phyloP scores from a whole-genome alignment of 2,329 filamentous ascomycete genomes.

The Talaromyces sp. region DNA sequence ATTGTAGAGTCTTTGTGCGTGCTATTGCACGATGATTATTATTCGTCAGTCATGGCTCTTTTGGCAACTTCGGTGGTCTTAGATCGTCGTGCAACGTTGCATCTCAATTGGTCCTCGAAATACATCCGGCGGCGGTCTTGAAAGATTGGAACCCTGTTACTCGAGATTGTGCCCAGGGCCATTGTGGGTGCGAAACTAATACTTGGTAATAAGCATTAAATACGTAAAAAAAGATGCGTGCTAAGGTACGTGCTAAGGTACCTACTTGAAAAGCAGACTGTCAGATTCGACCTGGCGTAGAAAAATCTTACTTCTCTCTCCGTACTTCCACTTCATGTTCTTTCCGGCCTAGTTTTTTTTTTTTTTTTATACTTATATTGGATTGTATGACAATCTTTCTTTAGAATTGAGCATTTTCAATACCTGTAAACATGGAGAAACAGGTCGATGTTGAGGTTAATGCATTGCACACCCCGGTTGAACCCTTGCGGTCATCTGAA shows the following conservation, averaged over 20 bases:
- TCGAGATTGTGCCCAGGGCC: not conserved
- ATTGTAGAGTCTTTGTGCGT: not conserved
- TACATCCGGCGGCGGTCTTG: not conserved
- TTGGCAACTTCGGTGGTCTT: not conserved
- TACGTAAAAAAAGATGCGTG: no score
- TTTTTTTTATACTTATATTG: not conserved
- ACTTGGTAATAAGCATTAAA: not conserved
- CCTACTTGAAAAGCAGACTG: not conserved
- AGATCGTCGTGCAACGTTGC: conserved; percentile 6
- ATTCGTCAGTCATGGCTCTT: not conserved
- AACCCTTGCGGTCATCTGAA: not conserved
- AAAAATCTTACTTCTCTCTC: not conserved
- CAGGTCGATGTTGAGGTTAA: conserved; percentile 5
- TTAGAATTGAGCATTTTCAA: not conserved
- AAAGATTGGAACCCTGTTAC: not conserved
- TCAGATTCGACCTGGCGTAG: not conserved
- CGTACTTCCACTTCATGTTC: not conserved
- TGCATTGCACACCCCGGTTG: not conserved
- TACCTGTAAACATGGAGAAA: conserved; percentile 14
- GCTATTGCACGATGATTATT: not conserved
- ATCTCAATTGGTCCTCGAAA: conserved; percentile 5
- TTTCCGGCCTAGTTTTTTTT: not conserved
- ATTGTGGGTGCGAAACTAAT: not conserved
- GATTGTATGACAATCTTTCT: not conserved
- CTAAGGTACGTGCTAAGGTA: not conserved